phyloP scores from a whole-genome alignment of 202 grass and related monocot genomes.

The Digitaria exilis region DNA sequence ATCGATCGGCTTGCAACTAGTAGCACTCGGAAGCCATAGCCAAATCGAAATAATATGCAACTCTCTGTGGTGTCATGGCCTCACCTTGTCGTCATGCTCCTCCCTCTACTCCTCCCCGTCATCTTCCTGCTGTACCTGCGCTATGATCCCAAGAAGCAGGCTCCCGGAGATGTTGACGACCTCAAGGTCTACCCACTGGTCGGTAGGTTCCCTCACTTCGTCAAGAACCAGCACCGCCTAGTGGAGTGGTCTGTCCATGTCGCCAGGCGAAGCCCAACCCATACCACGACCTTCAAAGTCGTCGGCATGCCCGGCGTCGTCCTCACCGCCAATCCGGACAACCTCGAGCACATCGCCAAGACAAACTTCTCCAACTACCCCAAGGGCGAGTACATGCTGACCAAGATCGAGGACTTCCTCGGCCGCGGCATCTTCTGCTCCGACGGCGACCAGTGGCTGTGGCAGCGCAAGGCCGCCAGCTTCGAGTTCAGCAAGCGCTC shows the following conservation, averaged over 20 bases:
- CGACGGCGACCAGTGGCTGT: constrained; percentile 53
- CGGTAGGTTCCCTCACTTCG: neutral
- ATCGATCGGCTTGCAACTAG: neutral
- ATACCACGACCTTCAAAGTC: neutral
- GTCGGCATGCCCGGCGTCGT: neutral
- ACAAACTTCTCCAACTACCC: constrained; percentile 31
- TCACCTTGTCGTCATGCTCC: neutral
- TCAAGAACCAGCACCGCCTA: neutral
- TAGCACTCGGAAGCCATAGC: neutral
- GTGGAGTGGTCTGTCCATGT: neutral
- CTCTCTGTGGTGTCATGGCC: neutral
- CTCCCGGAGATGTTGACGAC: neutral
- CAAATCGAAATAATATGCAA: neutral
- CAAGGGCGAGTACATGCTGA: constrained; percentile 4
- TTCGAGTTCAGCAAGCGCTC: constrained; percentile 47
- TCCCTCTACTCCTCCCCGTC: neutral
- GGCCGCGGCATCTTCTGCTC: constrained; percentile 59
- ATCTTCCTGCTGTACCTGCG: neutral
- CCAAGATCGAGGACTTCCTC: constrained; percentile 50
- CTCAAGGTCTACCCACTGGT: neutral
- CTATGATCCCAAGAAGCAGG: neutral
- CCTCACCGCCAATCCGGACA: neutral
- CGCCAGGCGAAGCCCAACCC: neutral
- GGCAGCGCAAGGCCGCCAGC: constrained; percentile 54
- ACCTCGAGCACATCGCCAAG: neutral